Base-by-base conservation (phyloP, 1,284 basidiomycete species). In the Trichosporon sp. region DNA sequence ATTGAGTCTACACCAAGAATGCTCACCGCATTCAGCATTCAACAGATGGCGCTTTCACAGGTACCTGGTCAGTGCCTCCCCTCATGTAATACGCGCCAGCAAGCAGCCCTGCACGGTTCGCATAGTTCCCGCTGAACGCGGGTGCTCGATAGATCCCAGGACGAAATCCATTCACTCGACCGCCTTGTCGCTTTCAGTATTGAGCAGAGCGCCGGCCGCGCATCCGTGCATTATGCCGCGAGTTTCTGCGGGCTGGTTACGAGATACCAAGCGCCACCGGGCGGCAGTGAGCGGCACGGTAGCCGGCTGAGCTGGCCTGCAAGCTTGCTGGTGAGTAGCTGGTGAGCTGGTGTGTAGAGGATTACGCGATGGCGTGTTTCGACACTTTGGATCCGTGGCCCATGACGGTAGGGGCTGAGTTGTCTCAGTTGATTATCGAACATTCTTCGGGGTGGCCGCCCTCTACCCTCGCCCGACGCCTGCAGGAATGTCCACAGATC, bases 361-460 rank as follows among this genome's bases (percentile, higher is more conserved):
- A 46, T 46, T 46, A 46, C 43, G 43, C 43, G 43, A 46, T 46
- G 43, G 43, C 43, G 14, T 16, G 43, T 46, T 46, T 46, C 43
- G 43, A 46, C 43, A 46, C 43, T 46, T 46, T 46, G 43, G 43
- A 46, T 46, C 43, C 43, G 43, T 46, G 43, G 10, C 43, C 43
- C 43, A 46, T 46, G 43, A 46, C 43, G 43, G 43, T 16, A 46
- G n/a, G n/a, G 38, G 43, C 43, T 46, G 43, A 46, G 43, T 46
- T 46, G 43, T 46, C 14, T 46, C 43, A 46, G 43, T 46, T 46
- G 43, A 46, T 46, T 46, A 46, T 46, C 43, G 43, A 46, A 46
- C 6, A 46, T 46, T 46, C 43, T 46, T 46, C 43, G 43, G 43
- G 43, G n/a, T 46, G 43, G 14, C 3, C 43, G 43, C 14, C 1